Evolutionary conservation across 176 grass and related monocot species (phyloP).

Genomic region (Pontederia crassipes): DNA sequence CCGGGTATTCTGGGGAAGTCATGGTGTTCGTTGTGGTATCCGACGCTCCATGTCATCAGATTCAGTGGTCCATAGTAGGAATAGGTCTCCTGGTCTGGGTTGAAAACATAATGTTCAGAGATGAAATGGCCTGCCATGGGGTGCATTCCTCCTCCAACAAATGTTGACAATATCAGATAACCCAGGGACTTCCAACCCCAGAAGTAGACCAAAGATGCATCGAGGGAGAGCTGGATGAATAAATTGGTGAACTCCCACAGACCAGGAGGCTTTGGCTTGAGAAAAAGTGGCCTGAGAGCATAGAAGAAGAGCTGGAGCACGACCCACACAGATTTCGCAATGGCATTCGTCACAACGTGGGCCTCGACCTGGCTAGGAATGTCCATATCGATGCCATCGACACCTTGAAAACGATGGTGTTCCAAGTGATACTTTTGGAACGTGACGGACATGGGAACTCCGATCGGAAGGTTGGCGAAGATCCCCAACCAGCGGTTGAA

Average conservation of each 20-base stretch:
- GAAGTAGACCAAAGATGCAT: conserved; percentile 43
- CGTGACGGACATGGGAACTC: conserved; percentile 88
- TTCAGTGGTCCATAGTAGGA: conserved; percentile 95
- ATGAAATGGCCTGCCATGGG: conserved; percentile 96
- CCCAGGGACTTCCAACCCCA: conserved; percentile 56
- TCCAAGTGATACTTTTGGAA: conserved; percentile 99
- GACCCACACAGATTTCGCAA: conserved; percentile 71
- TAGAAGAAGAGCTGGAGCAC: conserved; percentile 90
- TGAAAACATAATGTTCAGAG: conserved; percentile 91
- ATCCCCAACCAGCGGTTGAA: conserved; percentile 84
- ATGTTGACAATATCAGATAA: conserved; percentile 70
- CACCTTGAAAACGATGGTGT: conserved; percentile 90
- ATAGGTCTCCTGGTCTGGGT: conserved; percentile 73
- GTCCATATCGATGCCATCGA: conserved; percentile 91
- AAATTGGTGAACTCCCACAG: conserved; percentile 90
- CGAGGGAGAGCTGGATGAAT: conserved; percentile 38
- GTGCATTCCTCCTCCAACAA: conserved; percentile 93
- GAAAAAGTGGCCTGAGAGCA: conserved; percentile 60
- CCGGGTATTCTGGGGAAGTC: conserved; percentile 94
- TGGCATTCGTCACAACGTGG: conserved; percentile 27
- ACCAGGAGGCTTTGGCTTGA: conserved; percentile 78
- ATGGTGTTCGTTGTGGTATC: conserved; percentile 97
- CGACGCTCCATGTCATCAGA: conserved; percentile 83
- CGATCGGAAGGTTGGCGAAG: conserved; percentile 88
- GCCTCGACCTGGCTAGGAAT: conserved; percentile 58